These are phyloP conservation scores for Ogataea methylovora DNA, from an alignment of 805 yeast species.

Conservation along the genomic window DNA sequence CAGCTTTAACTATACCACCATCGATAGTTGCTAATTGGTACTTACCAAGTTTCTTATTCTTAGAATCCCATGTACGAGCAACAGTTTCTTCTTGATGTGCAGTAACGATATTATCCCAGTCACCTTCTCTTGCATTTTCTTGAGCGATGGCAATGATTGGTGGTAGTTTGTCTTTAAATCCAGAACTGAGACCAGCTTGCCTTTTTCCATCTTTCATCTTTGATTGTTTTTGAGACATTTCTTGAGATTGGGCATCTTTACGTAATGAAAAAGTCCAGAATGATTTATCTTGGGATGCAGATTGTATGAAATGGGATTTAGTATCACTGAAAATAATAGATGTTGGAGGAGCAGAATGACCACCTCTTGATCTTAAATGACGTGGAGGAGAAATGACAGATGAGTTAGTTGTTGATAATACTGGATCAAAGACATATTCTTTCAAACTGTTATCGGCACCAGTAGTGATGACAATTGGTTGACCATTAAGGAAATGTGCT, in stretches of 20 bases:
- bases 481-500: slow-evolving; percentile 77
- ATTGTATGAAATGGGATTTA: slow-evolving; percentile 70
- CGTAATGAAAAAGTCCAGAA: slow-evolving; percentile 90
- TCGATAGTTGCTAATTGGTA: slow-evolving; percentile 69
- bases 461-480: slow-evolving; percentile 79
- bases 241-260: slow-evolving; percentile 95
- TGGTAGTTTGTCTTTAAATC: slow-evolving; percentile 64
- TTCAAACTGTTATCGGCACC: slow-evolving; percentile 89
- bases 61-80: slow-evolving; percentile 90
- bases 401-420: slow-evolving; percentile 56
- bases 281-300: slow-evolving; percentile 80
- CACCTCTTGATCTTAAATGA: slow-evolving; percentile 87
- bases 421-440: slow-evolving; percentile 91
- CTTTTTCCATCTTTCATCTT: slow-evolving; percentile 36
- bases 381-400: slow-evolving; percentile 84
- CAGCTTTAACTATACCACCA: slow-evolving; percentile 64
- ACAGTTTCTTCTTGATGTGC: slow-evolving; percentile 76
- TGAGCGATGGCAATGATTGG: slow-evolving; percentile 66
- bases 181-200: slow-evolving; percentile 46
- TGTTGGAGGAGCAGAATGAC: slow-evolving; percentile 91
- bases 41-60: slow-evolving; percentile 72
- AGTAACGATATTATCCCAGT: slow-evolving; percentile 91
- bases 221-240: slow-evolving; percentile 70
- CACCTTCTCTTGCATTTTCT: slow-evolving; percentile 69
- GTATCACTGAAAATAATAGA: slow-evolving; percentile 66